Percentiles rank a stretch among this genome's conserved stretches.
phyloP scores from a whole-genome alignment of 2,329 filamentous ascomycete species.

The Ciborinia camelliae region DNA sequence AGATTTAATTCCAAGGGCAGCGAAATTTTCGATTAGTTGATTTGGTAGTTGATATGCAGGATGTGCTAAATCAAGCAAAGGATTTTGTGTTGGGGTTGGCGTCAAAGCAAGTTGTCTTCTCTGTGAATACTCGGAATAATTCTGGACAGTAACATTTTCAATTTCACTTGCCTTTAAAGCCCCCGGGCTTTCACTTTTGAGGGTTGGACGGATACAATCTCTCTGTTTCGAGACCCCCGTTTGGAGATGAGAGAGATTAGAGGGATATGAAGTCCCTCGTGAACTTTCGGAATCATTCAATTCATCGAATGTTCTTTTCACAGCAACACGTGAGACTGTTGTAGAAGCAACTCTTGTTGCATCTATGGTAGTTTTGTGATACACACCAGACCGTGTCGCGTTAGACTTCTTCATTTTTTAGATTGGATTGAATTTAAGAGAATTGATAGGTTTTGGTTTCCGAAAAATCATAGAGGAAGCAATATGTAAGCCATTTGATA shows the following conservation, averaged over 20 bases:
- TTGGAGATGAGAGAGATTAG: not conserved
- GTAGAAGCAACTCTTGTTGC: slow-evolving; percentile 22
- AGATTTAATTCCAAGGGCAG: slow-evolving; percentile 61
- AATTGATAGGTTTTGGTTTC: not conserved
- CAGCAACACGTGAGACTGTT: slow-evolving; percentile 26
- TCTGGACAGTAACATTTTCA: slow-evolving; percentile 34
- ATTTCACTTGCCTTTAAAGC: slow-evolving; percentile 48
- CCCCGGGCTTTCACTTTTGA: slow-evolving; percentile 22
- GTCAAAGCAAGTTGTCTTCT: slow-evolving; percentile 51
- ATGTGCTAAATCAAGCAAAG: slow-evolving; percentile 59
- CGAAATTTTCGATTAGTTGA: slow-evolving; percentile 61
- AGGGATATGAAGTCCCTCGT: not conserved
- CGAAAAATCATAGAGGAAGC: not conserved
- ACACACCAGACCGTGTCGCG: not conserved
- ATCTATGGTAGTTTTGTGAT: slow-evolving; percentile 32
- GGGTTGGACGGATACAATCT: slow-evolving; percentile 20
- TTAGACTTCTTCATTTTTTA: not conserved
- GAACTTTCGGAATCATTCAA: not conserved
- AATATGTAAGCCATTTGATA: slow-evolving; percentile 5
- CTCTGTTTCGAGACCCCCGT: not conserved
- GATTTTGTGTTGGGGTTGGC: slow-evolving; percentile 50
- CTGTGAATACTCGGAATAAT: slow-evolving; percentile 54
- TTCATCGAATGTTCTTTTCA: slow-evolving; percentile 30
- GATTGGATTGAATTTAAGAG: too few species aligned
- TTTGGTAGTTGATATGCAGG: slow-evolving; percentile 59